Base-by-base conservation (phyloP, 2,329 filamentous ascomycete genomes). In the Aspergillus nomiae region DNA sequence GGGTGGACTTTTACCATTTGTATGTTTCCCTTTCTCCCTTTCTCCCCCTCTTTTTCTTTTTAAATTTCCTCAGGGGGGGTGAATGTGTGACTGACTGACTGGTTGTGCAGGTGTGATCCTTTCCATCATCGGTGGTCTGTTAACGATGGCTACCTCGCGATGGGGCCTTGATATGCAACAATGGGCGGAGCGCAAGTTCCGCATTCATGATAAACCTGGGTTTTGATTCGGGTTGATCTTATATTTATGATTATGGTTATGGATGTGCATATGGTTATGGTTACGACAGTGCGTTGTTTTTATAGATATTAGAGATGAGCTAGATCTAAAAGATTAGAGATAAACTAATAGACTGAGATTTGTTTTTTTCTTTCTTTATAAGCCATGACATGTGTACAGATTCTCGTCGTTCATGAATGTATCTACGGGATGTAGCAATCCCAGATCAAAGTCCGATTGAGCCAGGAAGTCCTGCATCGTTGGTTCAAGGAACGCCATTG, bases 1-100 rank as follows among this genome's bases (percentile, higher is more conserved):
- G 92, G 92, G 0, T 93, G 90, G 90, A 92, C 92, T 73, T 89
- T 86, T 62, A 94, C 91, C 0, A 89, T 93, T 62, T 86, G 84
- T 70, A 82, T 85, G 8, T 67, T 36, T 36, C 0, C 12, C 28
- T 34, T 19, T 26, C 26, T 12, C 8, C 34, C 8, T 5, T 87
- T 63, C 67, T 88, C 87, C 61, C 67, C 88, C 50, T 70, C 73
- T 14, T 26, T 19, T 24, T 9, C 0, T 6, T 7, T 36, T 16
- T 36, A 7, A 7, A 2, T 8, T 36, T 36, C 10, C 11, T 34
- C 11, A 5, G 34, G 14, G 11, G 10, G 16, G 10, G 24, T 26
- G 19, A 21, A 28, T 19, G 14, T 14, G 46, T 62, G n/a, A 56
- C 38, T 50, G n/a, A 56, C 38, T 50, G 26, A 28, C 26, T 51